Evolutionary conservation across 208 protist genomes (phyloP).

Genomic region (Leishmania aethiopica): DNA sequence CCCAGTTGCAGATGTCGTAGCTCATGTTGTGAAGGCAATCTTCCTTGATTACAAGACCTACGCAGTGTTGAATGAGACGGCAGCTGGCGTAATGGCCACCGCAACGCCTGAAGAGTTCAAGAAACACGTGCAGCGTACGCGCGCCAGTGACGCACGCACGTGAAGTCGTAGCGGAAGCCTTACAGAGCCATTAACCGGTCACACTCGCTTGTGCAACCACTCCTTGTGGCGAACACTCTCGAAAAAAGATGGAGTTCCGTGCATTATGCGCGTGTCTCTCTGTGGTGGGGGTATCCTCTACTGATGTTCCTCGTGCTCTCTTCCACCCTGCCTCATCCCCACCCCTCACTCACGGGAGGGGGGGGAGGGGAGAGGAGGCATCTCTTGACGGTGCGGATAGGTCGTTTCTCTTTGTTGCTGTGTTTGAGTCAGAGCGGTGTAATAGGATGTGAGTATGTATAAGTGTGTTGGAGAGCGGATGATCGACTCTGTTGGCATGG

Average conservation of each 20-base stretch:
- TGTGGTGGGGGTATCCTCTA: neutral
- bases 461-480: neutral
- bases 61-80: conserved; percentile 47
- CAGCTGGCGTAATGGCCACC: conserved; percentile 17
- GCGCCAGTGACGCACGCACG: neutral
- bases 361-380: no score
- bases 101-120: conserved; percentile 34
- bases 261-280: neutral
- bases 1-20: conserved; percentile 33
- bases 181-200: neutral
- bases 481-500: neutral
- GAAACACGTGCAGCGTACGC: conserved; percentile 23
- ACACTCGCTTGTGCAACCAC: neutral
- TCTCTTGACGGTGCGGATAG: neutral
- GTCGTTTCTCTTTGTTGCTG: neutral
- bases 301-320: neutral
- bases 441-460: neutral
- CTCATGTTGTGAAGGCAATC: conserved; percentile 35
- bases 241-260: neutral
- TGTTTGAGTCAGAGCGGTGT: neutral
- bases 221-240: neutral
- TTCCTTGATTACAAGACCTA: conserved; percentile 48
- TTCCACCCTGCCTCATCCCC: neutral
- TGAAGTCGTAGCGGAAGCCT: neutral
- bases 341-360: no score